A percentile compares a stretch with the other conserved stretches of the same genome.
Conservation (phyloP, 1,139 yeast genomes). For the Wickerhamomyces sp. region DNA sequence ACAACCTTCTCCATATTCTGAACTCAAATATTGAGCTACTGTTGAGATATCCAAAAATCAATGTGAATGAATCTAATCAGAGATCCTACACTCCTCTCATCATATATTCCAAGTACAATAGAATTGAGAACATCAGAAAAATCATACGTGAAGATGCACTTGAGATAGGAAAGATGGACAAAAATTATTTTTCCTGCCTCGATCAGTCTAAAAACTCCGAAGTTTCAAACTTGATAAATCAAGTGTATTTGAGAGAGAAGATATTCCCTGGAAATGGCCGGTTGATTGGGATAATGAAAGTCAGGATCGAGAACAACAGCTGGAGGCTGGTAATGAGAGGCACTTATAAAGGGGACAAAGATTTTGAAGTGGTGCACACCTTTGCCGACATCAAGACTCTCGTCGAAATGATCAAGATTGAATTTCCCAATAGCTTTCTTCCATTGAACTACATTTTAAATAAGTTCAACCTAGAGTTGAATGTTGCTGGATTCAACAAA, state of each 20-base stretch:
- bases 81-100: constrained; percentile 66
- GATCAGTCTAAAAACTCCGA: constrained; percentile 48
- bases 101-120: constrained; percentile 64
- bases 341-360: constrained; percentile 3
- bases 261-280: constrained; percentile 27
- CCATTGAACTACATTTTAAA: constrained; percentile 34
- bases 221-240: constrained; percentile 43
- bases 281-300: constrained; percentile 32
- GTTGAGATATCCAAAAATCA: constrained; percentile 34
- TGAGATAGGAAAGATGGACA: constrained; percentile 41
- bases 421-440: constrained; percentile 34
- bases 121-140: constrained; percentile 51
- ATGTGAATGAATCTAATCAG: constrained; percentile 60
- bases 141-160: constrained; percentile 43
- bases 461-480: constrained; percentile 18
- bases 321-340: constrained; percentile 26
- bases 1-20: constrained; percentile 71
- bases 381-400: constrained; percentile 37
- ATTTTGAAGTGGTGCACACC: constrained; percentile 20
- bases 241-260: constrained; percentile 29
- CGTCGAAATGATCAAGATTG: constrained; percentile 31
- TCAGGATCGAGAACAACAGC: constrained; percentile 26
- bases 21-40: constrained; percentile 41
- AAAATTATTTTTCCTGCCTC: constrained; percentile 37
- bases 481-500: constrained; percentile 31